Percentiles rank a stretch among this genome's conserved stretches.
Conservation (phyloP, 305 asterid genomes). For the Plantago coronopus region DNA sequence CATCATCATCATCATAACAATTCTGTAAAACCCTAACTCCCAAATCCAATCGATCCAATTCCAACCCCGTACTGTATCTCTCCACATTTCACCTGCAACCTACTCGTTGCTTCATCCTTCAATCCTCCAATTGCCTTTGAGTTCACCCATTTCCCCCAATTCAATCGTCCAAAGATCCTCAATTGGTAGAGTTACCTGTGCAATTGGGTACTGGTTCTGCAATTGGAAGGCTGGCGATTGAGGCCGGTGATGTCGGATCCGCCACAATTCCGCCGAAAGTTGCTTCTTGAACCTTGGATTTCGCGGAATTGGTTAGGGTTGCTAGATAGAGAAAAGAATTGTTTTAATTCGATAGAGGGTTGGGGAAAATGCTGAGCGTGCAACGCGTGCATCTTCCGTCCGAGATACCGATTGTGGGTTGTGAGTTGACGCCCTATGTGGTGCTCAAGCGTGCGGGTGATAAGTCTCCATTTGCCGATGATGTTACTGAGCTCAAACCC, state of each 20-base stretch:
- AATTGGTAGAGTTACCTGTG: constrained; percentile 11
- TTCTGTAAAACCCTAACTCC: constrained; percentile 60
- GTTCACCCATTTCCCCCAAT: constrained; percentile 20
- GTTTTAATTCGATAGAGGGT: constrained; percentile 21
- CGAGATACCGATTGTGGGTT: constrained; percentile 78
- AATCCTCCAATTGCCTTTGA: constrained; percentile 3
- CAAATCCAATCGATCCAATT: constrained; percentile 21
- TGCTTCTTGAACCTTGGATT: constrained; percentile 24
- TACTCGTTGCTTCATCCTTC: constrained; percentile 1
- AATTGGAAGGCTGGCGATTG: constrained; percentile 57
- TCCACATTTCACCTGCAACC: constrained; percentile 23
- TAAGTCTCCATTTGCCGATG: constrained; percentile 44
- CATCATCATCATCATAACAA: not conserved
- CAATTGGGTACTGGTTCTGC: constrained; percentile 22
- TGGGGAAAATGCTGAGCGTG: constrained; percentile 55
- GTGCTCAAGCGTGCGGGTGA: constrained; percentile 55
- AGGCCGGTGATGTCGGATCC: constrained; percentile 78
- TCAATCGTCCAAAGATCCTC: constrained; percentile 21
- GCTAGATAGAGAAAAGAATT: constrained; percentile 24
- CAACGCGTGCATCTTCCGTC: constrained; percentile 73
- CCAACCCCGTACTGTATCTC: constrained; percentile 15
- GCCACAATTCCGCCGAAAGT: constrained; percentile 54
- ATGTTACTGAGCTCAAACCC: constrained; percentile 57
- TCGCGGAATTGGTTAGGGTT: constrained; percentile 23
- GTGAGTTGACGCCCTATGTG: constrained; percentile 66